Evolutionary conservation across 805 yeast genomes (phyloP), one percentile per base, ranked within the genome.

Genomic region (Sungouiella thailandica): DNA sequence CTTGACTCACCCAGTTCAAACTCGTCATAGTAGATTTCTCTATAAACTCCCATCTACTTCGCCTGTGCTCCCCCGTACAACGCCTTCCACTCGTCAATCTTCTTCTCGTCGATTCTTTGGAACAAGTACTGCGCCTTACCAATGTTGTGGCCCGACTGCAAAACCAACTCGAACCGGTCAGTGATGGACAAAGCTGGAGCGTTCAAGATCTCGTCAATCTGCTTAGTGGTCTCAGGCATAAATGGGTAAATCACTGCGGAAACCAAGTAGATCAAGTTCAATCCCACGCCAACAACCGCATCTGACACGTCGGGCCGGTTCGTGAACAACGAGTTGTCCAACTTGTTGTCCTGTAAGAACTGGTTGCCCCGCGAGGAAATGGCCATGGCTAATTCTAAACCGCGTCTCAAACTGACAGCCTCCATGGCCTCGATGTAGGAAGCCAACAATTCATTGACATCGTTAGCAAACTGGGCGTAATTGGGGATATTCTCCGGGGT

Each of bases 261-360:
- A n/a, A 93, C 78, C 44, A 87, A 64, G 63, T 88, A 89, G 31
- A 90, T 78, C 55, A 90, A 69, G 65, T 90, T 93, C 58, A 93
- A 69, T 39, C 95, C 97, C 34, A 86, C 83, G 44, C 85, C 95
- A 36, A 93, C 84, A 33, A 90, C 95, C 3, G 96, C 95, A 53
- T 88, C 96, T 10, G 95, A 76, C 52, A 77, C 78, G 22, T 74
- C 85, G 28, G 96, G 95, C 31, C 64, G 57, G 52, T 86, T 77
- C 36, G 78, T 75, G 61, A 79, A 86, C 45, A 89, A 70, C 7
- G 84, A 70, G 72, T 93, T 93, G 62, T 90, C 97, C 51, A 93
- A 74, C 65, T 89, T 89, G 68, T 89, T 88, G 32, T 90, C 98
- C 67, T 93, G 99, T 58, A 93, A 74, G 73, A 90, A 93, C 60